Percentiles rank a stretch among this genome's conserved stretches.
These are phyloP conservation scores for Suillus clintonianus DNA, from an alignment of 768 basidiomycete genomes.

Conservation along the genomic window DNA sequence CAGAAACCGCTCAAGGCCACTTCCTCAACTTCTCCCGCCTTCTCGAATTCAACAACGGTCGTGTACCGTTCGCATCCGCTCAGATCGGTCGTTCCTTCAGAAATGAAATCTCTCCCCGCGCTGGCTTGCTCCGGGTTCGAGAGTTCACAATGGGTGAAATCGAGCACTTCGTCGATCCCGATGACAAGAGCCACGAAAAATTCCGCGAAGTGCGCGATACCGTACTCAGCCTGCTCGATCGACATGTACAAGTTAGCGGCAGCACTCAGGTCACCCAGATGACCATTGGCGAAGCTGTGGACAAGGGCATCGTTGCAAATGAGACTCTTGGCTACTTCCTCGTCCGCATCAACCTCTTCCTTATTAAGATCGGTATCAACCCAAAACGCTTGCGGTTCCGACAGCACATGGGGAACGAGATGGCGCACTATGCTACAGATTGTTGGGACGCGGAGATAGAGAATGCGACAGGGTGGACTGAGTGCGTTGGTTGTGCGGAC, in stretches of 20 bases:
- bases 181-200: slow-evolving; percentile 83
- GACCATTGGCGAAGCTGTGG: slow-evolving; percentile 88
- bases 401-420: slow-evolving; percentile 99
- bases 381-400: slow-evolving; percentile 84
- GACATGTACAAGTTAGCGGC: slow-evolving; percentile 80
- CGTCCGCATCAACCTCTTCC: slow-evolving; percentile 87
- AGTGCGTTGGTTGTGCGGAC: slow-evolving; percentile 99
- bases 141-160: slow-evolving; percentile 99
- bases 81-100: slow-evolving; percentile 96
- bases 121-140: slow-evolving; percentile 93
- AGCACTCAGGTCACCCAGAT: slow-evolving; percentile 62
- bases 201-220: slow-evolving; percentile 82
- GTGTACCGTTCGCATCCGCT: slow-evolving; percentile 94
- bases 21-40: slow-evolving; percentile 98
- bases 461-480: slow-evolving; percentile 86
- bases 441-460: slow-evolving; percentile 99
- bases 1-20: slow-evolving; percentile 98
- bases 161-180: slow-evolving; percentile 97
- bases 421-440: slow-evolving; percentile 99
- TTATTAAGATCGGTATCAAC: slow-evolving; percentile 89
- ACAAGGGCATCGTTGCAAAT: slow-evolving; percentile 86
- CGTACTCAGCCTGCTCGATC: slow-evolving; percentile 75
- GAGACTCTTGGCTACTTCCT: slow-evolving; percentile 98
- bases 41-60: slow-evolving; percentile 97
- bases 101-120: slow-evolving; percentile 97